These are phyloP conservation scores for Nicotiana paniculata DNA, from an alignment of 257 asterid species.

Conservation along the genomic window DNA sequence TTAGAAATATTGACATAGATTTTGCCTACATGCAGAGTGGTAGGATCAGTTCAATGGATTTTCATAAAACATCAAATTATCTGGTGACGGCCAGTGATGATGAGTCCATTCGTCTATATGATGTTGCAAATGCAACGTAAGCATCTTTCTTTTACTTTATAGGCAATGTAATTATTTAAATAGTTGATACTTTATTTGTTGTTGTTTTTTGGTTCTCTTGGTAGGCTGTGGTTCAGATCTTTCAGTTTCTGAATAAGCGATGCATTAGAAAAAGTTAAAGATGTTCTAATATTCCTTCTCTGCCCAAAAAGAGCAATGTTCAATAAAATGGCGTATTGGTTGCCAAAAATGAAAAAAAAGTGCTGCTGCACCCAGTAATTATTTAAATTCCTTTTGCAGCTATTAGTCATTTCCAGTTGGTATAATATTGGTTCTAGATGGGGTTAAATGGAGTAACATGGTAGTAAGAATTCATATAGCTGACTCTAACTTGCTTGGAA, in stretches of 20 bases:
- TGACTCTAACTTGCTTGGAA: too few relatives aligned
- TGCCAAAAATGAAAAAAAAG: neutral
- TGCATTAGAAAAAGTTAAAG: neutral
- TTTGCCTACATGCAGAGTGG: conserved; percentile 60
- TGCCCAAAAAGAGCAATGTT: neutral
- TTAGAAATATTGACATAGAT: conserved; percentile 12
- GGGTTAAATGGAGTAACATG: too few relatives aligned
- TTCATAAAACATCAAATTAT: conserved; percentile 70
- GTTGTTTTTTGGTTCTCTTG: neutral
- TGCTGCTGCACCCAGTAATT: neutral
- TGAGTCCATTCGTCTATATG: conserved; percentile 91
- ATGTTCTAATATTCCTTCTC: neutral
- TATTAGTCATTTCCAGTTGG: conserved; percentile 1
- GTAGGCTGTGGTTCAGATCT: neutral
- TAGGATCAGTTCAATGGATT: conserved; percentile 97
- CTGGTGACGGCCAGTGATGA: conserved; percentile 97
- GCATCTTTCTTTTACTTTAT: conserved; percentile 18
- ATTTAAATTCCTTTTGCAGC: neutral
- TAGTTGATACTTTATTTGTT: neutral
- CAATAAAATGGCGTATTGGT: neutral
- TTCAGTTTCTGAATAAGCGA: neutral
- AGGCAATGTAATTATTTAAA: neutral
- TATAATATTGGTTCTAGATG: too few relatives aligned
- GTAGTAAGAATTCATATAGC: too few relatives aligned
- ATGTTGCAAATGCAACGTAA: conserved; percentile 84